Evolutionary conservation across 805 yeast species (phyloP).

Genomic region (Teunomyces kruisii): DNA sequence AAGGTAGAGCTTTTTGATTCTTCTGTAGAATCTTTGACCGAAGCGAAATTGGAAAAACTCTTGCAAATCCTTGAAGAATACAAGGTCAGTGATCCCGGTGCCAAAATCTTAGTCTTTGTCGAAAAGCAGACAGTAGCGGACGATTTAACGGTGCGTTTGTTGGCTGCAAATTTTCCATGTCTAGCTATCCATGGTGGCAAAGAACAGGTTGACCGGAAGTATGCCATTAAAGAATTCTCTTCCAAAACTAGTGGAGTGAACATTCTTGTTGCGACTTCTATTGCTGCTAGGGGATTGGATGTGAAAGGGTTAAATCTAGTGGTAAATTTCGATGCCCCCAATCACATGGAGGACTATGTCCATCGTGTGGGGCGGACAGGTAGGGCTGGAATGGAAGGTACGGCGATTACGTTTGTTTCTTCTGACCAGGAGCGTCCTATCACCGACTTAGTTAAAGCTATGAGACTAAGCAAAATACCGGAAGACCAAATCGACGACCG

Average conservation of each 20-base stretch:
- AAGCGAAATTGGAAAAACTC: constrained; percentile 53
- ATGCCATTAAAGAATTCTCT: constrained; percentile 67
- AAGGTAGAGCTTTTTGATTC: constrained; percentile 60
- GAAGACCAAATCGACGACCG: constrained; percentile 49
- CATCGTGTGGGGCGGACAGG: constrained; percentile 97
- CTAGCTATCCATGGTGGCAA: constrained; percentile 89
- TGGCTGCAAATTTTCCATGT: constrained; percentile 55
- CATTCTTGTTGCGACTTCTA: constrained; percentile 85
- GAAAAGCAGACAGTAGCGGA: constrained; percentile 91
- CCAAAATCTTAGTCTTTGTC: constrained; percentile 75
- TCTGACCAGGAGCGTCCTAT: constrained; percentile 63
- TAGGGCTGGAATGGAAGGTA: constrained; percentile 79
- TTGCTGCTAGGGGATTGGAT: constrained; percentile 93
- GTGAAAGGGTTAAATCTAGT: constrained; percentile 84
- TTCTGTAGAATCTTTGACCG: constrained; percentile 21
- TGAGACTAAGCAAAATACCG: constrained; percentile 52
- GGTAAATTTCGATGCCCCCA: constrained; percentile 71
- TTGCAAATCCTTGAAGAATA: constrained; percentile 55
- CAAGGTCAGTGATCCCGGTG: constrained; percentile 25
- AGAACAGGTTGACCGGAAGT: constrained; percentile 78
- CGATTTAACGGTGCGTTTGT: constrained; percentile 53
- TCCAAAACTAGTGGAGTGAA: constrained; percentile 52
- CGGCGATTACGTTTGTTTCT: constrained; percentile 59
- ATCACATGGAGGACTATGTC: constrained; percentile 90
- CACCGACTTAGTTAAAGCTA: constrained; percentile 66